Conservation (phyloP, 371 early-diverging fungal genomes). For the Actinomucor elegans region DNA sequence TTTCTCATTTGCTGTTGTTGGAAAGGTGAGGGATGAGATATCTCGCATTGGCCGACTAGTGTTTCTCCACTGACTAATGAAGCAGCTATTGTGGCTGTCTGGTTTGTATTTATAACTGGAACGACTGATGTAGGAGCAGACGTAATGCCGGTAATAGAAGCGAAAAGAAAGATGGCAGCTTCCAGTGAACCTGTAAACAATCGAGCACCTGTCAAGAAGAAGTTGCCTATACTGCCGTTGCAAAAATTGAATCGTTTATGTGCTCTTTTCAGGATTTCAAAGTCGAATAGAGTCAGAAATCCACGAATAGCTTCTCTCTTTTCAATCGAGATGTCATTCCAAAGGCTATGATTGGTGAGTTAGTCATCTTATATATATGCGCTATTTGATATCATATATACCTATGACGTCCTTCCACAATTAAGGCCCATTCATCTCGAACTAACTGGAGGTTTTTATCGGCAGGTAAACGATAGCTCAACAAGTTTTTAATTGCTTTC, state of each 20-base stretch:
- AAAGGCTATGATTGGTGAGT: conserved; percentile 37
- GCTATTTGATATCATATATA: conserved; percentile 18
- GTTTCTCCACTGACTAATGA: conserved; percentile 54
- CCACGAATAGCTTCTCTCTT: conserved; percentile 72
- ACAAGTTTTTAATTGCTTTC: conserved; percentile 61
- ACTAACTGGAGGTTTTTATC: conserved; percentile 48
- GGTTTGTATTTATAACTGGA: conserved; percentile 67
- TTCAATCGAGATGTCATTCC: conserved; percentile 58
- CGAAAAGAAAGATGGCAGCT: conserved; percentile 69
- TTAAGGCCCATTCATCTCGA: conserved; percentile 65
- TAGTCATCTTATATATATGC: neutral
- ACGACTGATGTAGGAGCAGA: conserved; percentile 64
- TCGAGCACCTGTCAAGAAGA: conserved; percentile 73
- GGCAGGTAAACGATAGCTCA: conserved; percentile 67
- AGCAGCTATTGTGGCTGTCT: conserved; percentile 65
- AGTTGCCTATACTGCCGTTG: conserved; percentile 75
- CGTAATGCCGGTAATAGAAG: conserved; percentile 57
- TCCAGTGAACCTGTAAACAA: conserved; percentile 71
- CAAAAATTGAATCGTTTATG: conserved; percentile 72
- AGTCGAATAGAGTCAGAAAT: conserved; percentile 67
- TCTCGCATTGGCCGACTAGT: conserved; percentile 70
- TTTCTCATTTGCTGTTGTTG: conserved; percentile 4
- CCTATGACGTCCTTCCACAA: conserved; percentile 72
- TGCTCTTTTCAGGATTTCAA: conserved; percentile 63
- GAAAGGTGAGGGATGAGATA: conserved; percentile 58